Evolutionary conservation across 306 rosid genomes (phyloP), one percentile per base, ranked within the genome.

Genomic region (Dryas octopetala): DNA sequence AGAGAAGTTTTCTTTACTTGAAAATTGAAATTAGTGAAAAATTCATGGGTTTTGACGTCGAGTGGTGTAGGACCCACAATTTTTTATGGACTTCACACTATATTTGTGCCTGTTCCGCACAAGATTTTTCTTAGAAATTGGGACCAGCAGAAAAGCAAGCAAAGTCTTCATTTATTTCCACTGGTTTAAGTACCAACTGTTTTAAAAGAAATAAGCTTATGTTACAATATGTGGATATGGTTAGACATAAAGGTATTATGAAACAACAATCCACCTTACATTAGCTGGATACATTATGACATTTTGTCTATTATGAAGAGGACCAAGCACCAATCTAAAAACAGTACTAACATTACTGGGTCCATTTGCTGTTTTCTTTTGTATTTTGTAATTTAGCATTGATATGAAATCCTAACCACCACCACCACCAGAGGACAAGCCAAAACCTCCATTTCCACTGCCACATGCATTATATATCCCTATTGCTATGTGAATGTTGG

Each of bases 371-470:
- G 52, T 64, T 38, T 59, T 6, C 10, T 71, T 70, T 55, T 70
- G 68, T 46, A 41, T 64, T 49, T 26, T 41, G 48, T 54, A 77
- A 64, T 72, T 69, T 64, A 49, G 54, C 71, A 71, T 17, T 81
- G 89, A 85, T 76, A 79, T 40, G 85, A 87, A 83, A 74, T 80
- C 80, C 72, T 78, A 87, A 89, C 89, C 70, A 75, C 85, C 86
- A 47, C 61, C 80, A 72, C 51, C 76, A 73, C 54, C 32, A 43
- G 55, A 76, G 28, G 76, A 65, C 85, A 88, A 75, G 55, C 67
- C 83, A 84, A 66, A 17, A 44, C 64, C 47, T 79, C 65, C 66
- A 60, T 58, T 44, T 43, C 47, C 65, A 26, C 73, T n/a, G 19
- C 52, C 77, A 17, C 2, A 63, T 52, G 46, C 55, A 43, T 46